phyloP scores from a whole-genome alignment of 129 eudicot species.

The Silybum marianum region DNA sequence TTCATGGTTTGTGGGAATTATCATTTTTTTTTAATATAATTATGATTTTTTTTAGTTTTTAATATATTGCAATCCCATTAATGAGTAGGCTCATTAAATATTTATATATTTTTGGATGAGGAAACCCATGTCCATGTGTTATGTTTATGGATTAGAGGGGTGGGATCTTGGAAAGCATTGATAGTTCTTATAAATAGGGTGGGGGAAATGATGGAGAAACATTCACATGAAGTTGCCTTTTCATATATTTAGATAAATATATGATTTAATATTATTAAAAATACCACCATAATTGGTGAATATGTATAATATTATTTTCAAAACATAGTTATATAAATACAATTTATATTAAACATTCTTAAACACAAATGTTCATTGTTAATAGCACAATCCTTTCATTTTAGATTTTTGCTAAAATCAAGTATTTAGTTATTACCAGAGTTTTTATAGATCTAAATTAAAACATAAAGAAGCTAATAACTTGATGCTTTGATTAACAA shows the following conservation, averaged over 20 bases:
- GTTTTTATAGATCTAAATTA: too few species aligned
- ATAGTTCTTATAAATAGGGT: constrained; percentile 11
- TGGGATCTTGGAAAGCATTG: neutral
- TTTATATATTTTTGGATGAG: constrained; percentile 6
- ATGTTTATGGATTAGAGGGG: constrained; percentile 14
- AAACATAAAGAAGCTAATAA: too few species aligned
- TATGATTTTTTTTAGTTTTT: neutral
- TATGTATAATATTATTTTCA: neutral
- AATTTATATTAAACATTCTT: neutral
- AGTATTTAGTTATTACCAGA: too few species aligned
- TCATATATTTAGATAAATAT: neutral
- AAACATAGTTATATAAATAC: neutral
- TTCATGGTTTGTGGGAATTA: neutral
- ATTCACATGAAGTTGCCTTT: constrained; percentile 21
- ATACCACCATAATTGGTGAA: neutral
- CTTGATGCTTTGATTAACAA: too few species aligned
- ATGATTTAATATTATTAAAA: neutral
- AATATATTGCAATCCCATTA: neutral
- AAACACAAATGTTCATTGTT: neutral
- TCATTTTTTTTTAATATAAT: neutral
- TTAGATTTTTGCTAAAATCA: too few species aligned
- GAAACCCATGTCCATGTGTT: constrained; percentile 26
- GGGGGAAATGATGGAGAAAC: constrained; percentile 19
- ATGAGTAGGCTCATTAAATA: neutral
- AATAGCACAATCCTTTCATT: too few species aligned